A percentile compares a stretch with the other conserved stretches of the same genome.
Conservation (phyloP, 768 basidiomycete species). For the Lactarius vividus region DNA sequence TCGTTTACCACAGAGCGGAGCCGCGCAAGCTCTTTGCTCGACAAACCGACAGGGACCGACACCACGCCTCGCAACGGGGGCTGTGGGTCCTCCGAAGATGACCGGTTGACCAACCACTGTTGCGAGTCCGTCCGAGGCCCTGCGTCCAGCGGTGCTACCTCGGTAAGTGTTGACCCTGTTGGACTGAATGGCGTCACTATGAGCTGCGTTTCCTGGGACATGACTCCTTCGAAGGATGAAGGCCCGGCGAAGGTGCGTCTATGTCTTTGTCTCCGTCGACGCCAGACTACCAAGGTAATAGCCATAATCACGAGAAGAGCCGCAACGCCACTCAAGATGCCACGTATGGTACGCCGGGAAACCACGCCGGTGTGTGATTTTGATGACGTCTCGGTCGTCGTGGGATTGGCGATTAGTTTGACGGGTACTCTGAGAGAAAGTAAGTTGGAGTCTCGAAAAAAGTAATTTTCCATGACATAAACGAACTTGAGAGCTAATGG, state of each 20-base stretch:
- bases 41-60: too few relatives aligned
- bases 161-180: background rate
- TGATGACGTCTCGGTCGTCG: background rate
- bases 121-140: too few relatives aligned
- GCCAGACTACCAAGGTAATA: background rate
- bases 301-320: background rate
- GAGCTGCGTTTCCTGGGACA: background rate
- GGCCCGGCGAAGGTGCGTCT: background rate
- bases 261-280: conserved; percentile 4
- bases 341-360: conserved; percentile 13
- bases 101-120: too few relatives aligned
- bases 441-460: background rate
- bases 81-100: too few relatives aligned
- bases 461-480: too few relatives aligned
- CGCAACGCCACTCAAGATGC: conserved; percentile 12
- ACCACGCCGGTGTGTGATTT: conserved; percentile 16
- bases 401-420: background rate
- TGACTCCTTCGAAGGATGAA: background rate
- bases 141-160: background rate
- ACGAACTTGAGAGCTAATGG: conserved; percentile 29
- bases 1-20: too few relatives aligned
- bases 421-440: background rate
- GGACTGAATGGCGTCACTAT: conserved; percentile 8
- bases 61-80: too few relatives aligned
- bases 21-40: too few relatives aligned